Base-by-base conservation (phyloP, 1,284 basidiomycete species). In the Fomitopsis pinicola region DNA sequence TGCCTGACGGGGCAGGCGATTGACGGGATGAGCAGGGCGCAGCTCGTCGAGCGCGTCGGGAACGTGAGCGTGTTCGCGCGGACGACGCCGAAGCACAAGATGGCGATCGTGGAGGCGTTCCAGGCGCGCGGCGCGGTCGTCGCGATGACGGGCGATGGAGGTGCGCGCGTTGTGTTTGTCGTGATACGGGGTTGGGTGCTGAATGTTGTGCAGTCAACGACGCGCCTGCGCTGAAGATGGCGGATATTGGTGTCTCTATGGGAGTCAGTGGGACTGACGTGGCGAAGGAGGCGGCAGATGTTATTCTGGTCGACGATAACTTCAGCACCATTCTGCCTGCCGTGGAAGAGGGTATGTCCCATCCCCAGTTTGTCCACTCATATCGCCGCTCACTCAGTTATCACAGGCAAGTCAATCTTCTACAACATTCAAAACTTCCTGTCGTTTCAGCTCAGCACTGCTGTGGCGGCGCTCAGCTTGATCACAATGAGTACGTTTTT, bases 401-500 rank as follows among this genome's bases (percentile, higher is more conserved):
- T 50, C 62, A 42, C 65, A 91, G 90, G 93, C 60, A 97, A 98
- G 87, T 92, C 92, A 4, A 98, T 98, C 69, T 99, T 98, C 76
- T 94, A 97, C 78, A 98, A 99, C 71, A 97, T 98, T 70, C 96
- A 98, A 73, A 98, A 98, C 75, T 98, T 99, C 81, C 78, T 98
- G 56, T 87, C 91, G 42, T 99, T 99, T 83, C 96, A 99, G 76
- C 86, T 99, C 19, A 96, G 94, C 65, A 99, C 97, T 1, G 96
- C 96, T 1, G 94, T 95, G 6, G 95, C 97, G 12, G 96, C 96
- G 2, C 79, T 99, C 62, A 88, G 91, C n/a, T 81, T 98, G 64
- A 98, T 99, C 75, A 96, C 95, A 4, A 81, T 98, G 57, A 95
- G 92, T 70, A 98, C 96, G 15, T 82, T 95, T 71, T 86, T 98